A percentile compares a stretch with the other conserved stretches of the same genome.
Conservation (phyloP, 805 yeast species). For the Spathaspora sp. region DNA sequence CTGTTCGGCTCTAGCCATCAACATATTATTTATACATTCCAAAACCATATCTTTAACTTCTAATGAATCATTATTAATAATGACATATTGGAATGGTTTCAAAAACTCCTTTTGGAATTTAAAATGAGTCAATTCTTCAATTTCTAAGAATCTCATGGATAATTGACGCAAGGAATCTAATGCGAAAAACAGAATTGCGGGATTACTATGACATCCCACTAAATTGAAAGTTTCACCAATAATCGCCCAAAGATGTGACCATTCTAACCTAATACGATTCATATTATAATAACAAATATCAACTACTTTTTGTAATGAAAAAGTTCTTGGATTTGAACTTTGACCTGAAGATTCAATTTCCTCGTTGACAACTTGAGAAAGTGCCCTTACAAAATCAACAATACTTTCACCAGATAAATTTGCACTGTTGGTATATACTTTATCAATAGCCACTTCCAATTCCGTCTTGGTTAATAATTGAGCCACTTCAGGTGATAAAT, state of each 20-base stretch:
- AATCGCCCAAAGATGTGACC: conserved; percentile 93
- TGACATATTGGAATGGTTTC: conserved; percentile 81
- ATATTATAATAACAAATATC: conserved; percentile 97
- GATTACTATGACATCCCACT: conserved; percentile 78
- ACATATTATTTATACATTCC: conserved; percentile 85
- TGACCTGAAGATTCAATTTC: conserved; percentile 88
- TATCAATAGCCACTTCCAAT: conserved; percentile 77
- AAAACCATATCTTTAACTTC: conserved; percentile 85
- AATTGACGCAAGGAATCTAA: conserved; percentile 91
- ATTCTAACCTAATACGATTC: conserved; percentile 92
- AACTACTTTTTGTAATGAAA: conserved; percentile 90
- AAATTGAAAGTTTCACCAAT: conserved; percentile 87
- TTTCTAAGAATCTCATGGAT: conserved; percentile 85
- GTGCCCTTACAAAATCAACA: conserved; percentile 79
- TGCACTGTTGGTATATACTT: conserved; percentile 79
- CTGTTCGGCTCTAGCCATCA: conserved; percentile 64
- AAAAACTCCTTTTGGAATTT: conserved; percentile 93
- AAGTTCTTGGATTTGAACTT: conserved; percentile 81
- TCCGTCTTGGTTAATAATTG: conserved; percentile 60
- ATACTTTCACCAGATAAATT: conserved; percentile 80
- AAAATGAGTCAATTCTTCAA: conserved; percentile 93
- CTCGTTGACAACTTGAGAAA: conserved; percentile 81
- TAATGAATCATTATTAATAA: conserved; percentile 59
- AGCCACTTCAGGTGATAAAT: conserved; percentile 55
- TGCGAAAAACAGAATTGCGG: conserved; percentile 81